These are phyloP conservation scores for Trypanosoma melophagium DNA, from an alignment of 208 protist species.

Conservation along the genomic window DNA sequence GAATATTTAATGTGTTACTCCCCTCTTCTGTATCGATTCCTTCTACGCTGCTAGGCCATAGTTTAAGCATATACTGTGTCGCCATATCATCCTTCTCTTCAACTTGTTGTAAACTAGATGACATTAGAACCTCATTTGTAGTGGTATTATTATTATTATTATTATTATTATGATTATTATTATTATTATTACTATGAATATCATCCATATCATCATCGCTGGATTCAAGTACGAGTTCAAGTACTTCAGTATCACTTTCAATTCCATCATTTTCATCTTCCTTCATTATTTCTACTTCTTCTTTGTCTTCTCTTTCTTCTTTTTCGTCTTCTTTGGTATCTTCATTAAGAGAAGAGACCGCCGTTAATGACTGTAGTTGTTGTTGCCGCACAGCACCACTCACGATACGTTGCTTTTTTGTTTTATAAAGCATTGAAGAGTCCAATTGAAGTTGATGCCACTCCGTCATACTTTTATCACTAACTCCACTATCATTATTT, in stretches of 20 bases:
- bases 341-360: no score
- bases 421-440: no score
- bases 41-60: not conserved
- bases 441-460: not conserved
- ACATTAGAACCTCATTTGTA: not conserved
- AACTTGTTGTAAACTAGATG: not conserved
- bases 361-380: no score
- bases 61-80: constrained; percentile 14
- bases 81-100: constrained; percentile 1
- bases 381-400: no score
- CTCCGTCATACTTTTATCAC: not conserved
- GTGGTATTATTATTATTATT: not conserved
- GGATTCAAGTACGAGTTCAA: constrained; percentile 22
- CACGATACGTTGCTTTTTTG: no score
- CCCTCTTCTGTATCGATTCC: not conserved
- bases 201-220: not conserved
- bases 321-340: not conserved
- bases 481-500: not conserved
- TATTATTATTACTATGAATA: not conserved
- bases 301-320: not conserved
- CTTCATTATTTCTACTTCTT: not conserved
- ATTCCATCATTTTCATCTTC: not conserved
- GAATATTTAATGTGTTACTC: not conserved
- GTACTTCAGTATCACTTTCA: constrained; percentile 9
- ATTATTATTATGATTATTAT: not conserved